Evolutionary conservation across 208 protist genomes (phyloP).

Genomic region (Polymyxa betae): DNA sequence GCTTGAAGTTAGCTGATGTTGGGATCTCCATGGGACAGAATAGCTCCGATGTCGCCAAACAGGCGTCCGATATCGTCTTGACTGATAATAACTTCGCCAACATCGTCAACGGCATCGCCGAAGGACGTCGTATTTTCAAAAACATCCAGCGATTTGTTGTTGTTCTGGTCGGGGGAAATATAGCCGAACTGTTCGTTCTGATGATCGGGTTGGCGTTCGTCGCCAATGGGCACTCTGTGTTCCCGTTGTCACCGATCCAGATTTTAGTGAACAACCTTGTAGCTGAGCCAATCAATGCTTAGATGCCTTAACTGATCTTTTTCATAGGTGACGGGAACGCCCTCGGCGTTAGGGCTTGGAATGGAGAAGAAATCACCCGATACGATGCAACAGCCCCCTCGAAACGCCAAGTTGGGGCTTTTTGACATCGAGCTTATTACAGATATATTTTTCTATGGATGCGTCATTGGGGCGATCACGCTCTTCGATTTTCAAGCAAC

Average conservation of each 20-base stretch:
- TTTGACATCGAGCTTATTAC: constrained; percentile 40
- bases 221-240: background rate
- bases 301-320: background rate
- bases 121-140: constrained; percentile 9
- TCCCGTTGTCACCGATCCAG: constrained; percentile 31
- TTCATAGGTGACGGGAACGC: constrained; percentile 1
- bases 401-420: background rate
- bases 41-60: constrained; percentile 46
- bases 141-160: constrained; percentile 38
- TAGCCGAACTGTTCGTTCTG: constrained; percentile 6
- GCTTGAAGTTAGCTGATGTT: constrained; percentile 85
- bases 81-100: constrained; percentile 63
- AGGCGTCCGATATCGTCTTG: constrained; percentile 60
- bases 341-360: background rate
- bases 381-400: background rate
- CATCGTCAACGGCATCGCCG: background rate
- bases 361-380: background rate
- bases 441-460: constrained; percentile 28
- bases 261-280: constrained; percentile 34
- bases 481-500: background rate
- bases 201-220: background rate
- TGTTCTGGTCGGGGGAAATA: constrained; percentile 11
- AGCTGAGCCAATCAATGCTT: background rate
- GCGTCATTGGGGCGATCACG: background rate
- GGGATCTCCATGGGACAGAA: constrained; percentile 55